Evolutionary conservation across 768 basidiomycete species (phyloP).

Genomic region (Mrakia gelida): DNA sequence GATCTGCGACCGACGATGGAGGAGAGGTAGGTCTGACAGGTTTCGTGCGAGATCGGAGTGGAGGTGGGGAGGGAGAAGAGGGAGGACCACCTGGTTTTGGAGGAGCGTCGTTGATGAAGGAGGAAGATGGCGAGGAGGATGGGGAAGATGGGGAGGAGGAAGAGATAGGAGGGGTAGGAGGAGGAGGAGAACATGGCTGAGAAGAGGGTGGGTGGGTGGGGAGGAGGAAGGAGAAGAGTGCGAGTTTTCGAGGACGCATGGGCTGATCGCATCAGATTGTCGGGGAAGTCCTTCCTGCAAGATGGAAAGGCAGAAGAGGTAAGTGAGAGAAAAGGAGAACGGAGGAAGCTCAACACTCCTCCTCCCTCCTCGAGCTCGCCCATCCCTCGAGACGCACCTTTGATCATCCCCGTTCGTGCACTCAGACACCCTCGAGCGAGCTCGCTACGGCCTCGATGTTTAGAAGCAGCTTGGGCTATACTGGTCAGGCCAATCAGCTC

Average conservation of each 20-base stretch:
- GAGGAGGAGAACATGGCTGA: not conserved
- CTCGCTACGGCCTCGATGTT: no score
- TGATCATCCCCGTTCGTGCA: no score
- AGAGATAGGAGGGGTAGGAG: not conserved
- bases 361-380: not conserved
- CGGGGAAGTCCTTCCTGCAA: no score
- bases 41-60: no score
- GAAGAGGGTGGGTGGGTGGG: not conserved
- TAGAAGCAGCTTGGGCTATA: no score
- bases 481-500: no score
- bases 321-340: not conserved
- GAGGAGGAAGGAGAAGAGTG: no score
- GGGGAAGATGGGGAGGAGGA: not conserved
- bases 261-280: not conserved
- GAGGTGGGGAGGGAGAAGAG: not conserved
- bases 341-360: not conserved
- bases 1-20: not conserved
- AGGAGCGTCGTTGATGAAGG: not conserved
- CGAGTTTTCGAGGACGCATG: not conserved
- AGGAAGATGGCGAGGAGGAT: not conserved
- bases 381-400: no score
- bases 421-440: no score
- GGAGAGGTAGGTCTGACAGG: not conserved
- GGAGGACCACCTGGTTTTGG: not conserved
- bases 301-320: not conserved